Evolutionary conservation across 306 rosid genomes (phyloP).

Genomic region (Glycine latifolia): DNA sequence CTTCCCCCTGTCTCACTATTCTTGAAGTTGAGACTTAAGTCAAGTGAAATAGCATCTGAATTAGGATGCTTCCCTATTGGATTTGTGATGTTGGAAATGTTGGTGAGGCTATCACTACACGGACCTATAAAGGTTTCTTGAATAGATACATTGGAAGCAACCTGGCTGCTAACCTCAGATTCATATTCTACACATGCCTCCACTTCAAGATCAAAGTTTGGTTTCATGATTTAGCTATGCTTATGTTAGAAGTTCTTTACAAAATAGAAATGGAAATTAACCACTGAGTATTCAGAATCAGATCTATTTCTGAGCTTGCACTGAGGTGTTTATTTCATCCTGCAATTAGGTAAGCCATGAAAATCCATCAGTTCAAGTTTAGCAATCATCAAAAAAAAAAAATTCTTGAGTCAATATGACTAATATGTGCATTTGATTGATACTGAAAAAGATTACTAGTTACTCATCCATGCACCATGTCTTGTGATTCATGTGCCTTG

Average conservation of each 20-base stretch:
- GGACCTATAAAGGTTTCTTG: constrained; percentile 70
- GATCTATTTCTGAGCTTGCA: constrained; percentile 37
- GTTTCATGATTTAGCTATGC: constrained; percentile 60
- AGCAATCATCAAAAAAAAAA: constrained; percentile 35
- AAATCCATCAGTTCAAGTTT: constrained; percentile 23
- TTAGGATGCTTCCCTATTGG: constrained; percentile 45
- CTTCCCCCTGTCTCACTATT: constrained; percentile 50
- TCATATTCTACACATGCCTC: constrained; percentile 72
- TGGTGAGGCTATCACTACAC: constrained; percentile 57
- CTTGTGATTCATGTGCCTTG: constrained; percentile 1
- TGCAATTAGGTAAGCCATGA: constrained; percentile 45
- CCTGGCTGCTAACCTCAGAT: constrained; percentile 83
- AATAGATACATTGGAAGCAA: constrained; percentile 72
- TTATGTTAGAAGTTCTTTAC: constrained; percentile 30
- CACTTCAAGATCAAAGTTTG: constrained; percentile 74
- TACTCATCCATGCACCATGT: neutral
- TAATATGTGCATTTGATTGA: neutral
- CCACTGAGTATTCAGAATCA: constrained; percentile 35
- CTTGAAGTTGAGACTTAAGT: constrained; percentile 72
- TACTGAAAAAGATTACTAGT: neutral
- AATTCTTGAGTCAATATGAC: neutral
- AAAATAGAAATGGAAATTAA: constrained; percentile 39
- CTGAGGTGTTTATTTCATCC: constrained; percentile 40
- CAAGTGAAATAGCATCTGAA: constrained; percentile 61
- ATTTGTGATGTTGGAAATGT: constrained; percentile 52